These are phyloP conservation scores for Leishmania major DNA, from an alignment of 208 protist species.

Conservation along the genomic window DNA sequence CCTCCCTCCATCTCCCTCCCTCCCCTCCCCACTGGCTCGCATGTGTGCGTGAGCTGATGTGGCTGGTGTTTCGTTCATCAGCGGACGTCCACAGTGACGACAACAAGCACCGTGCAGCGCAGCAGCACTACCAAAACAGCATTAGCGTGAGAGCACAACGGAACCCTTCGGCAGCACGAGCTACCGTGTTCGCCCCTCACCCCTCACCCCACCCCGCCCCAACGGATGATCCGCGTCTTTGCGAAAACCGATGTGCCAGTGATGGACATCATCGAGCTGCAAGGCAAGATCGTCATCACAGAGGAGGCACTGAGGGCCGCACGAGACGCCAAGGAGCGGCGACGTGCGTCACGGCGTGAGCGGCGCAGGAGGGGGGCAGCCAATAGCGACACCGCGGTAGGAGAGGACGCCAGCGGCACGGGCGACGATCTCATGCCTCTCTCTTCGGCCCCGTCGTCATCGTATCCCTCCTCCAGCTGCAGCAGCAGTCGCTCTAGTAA, in stretches of 20 bases:
- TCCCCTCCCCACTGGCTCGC: not conserved
- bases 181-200: too few species aligned
- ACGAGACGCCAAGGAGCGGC: slow-evolving; percentile 7
- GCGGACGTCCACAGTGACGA: not conserved
- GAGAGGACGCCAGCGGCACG: not conserved
- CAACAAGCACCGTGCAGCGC: not conserved
- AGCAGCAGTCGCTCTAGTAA: not conserved
- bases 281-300: slow-evolving; percentile 59
- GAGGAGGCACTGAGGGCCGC: slow-evolving; percentile 34
- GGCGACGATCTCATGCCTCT: not conserved
- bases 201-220: not conserved
- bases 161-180: not conserved
- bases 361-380: not conserved
- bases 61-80: not conserved
- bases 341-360: not conserved
- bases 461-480: not conserved
- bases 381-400: not conserved
- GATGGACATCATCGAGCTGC: slow-evolving; percentile 77
- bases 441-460: not conserved
- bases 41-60: not conserved
- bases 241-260: slow-evolving; percentile 33
- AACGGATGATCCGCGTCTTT: slow-evolving; percentile 65
- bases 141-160: not conserved
- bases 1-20: too few species aligned
- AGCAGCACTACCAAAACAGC: not conserved